Conservation (phyloP, 495 filamentous ascomycete species). For the Hyaloscypha hepaticicola region DNA sequence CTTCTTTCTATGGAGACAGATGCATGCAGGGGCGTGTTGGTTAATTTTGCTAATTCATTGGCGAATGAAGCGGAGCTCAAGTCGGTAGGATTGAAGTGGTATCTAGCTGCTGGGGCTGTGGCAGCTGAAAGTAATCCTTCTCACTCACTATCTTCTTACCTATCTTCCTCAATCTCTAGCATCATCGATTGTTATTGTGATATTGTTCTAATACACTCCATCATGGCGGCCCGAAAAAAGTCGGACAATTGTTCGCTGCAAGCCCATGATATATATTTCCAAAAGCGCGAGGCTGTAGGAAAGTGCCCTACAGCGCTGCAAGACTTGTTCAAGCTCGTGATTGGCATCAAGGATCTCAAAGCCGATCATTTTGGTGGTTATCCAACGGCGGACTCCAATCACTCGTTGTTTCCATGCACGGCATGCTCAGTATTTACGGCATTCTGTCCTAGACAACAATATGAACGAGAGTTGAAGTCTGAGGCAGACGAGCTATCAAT, state of each 20-base stretch:
- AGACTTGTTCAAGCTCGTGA: background rate
- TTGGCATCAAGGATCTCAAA: background rate
- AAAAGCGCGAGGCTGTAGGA: background rate
- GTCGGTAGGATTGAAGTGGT: background rate
- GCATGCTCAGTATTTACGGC: background rate
- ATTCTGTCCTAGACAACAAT: background rate
- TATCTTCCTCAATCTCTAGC: background rate
- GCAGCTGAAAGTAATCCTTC: too few species aligned
- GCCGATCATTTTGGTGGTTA: background rate
- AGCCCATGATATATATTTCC: background rate
- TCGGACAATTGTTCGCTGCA: background rate
- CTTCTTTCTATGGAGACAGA: background rate
- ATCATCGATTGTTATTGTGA: background rate
- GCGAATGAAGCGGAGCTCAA: background rate
- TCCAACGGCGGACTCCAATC: background rate
- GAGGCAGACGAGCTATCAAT: background rate
- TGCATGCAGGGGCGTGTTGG: background rate
- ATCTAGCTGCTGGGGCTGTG: too few species aligned
- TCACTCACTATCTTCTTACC: background rate
- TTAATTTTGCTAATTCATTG: background rate
- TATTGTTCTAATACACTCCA: background rate
- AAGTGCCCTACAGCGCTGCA: background rate
- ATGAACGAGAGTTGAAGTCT: background rate
- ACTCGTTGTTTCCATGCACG: background rate
- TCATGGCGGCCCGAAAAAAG: background rate